Evolutionary conservation across 169 alveolate genomes (phyloP).

Genomic region (Perkinsus olseni): DNA sequence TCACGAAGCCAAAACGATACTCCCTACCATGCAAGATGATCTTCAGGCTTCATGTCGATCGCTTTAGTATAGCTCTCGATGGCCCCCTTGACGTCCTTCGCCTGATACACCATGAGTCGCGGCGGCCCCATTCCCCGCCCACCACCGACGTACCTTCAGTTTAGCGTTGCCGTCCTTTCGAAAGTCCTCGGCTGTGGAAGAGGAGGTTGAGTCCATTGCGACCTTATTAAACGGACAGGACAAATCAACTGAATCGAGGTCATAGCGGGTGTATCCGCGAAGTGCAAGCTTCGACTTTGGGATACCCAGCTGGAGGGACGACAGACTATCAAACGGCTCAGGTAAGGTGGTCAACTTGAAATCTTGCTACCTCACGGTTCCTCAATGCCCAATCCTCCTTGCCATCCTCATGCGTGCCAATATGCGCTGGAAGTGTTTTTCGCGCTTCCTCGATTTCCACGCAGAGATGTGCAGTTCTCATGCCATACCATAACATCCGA

Average conservation of each 20-base stretch:
- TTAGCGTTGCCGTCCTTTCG: neutral
- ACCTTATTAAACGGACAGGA: neutral
- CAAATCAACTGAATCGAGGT: neutral
- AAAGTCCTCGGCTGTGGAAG: neutral
- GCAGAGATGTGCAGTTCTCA: too few species aligned
- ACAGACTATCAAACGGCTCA: too few species aligned
- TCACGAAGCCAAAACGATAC: too few species aligned
- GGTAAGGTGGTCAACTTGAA: too few species aligned
- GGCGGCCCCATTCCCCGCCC: too few species aligned
- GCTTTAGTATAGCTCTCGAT: neutral
- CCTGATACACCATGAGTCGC: neutral
- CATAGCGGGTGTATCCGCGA: too few species aligned
- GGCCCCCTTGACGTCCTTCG: neutral
- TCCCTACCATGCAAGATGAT: neutral
- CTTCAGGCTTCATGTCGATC: neutral
- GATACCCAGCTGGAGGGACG: too few species aligned
- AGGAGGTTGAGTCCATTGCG: neutral
- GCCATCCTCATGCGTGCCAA: neutral
- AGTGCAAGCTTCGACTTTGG: too few species aligned
- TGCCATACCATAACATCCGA: too few species aligned
- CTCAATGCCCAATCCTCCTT: neutral
- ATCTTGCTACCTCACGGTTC: neutral
- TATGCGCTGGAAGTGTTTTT: neutral
- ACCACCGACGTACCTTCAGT: neutral
- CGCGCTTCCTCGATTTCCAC: neutral